Base-by-base conservation (phyloP, 2,329 filamentous ascomycete genomes). In the Epichloe coenophiala region DNA sequence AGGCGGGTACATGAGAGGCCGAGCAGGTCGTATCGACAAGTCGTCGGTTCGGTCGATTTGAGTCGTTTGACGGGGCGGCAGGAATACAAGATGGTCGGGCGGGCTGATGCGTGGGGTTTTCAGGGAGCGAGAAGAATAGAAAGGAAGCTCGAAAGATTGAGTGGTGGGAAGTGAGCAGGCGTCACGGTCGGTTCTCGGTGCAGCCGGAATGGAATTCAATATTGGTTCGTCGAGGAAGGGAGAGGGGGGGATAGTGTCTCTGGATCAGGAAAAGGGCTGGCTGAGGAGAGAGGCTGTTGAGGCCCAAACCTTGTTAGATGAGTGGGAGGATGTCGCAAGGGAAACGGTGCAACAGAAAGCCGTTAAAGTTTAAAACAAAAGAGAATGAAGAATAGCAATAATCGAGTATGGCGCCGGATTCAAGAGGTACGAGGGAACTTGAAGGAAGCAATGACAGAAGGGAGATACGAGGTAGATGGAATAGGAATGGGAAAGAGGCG, bases 1-100 rank as follows among this genome's bases (percentile, higher is more conserved):
- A 19, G 36, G 42, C 51, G 41, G 41, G 40, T 40, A 53, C 57
- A 58, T 57, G 56, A 52, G 54, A 49, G 38, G 23, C 49, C 21
- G 46, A 19, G 38, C 41, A 19, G 36, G 31, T 13, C 27, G 35
- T 36, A 43, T 47, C 23, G 38, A 21, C 36, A 27, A 43, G 39
- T 27, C 27, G 19, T 27, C 17, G 19, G n/a, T 48, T 9, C 11
- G 36, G 4, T 44, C 2, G 17, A 31, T 31, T 31, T n/a, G n/a
- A n/a, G n/a, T n/a, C n/a, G n/a, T n/a, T n/a, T 31, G 27, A 21
- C 38, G 13, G 15, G 15, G 5, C 5, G 9, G 27, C 38, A 11
- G 35, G 23, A 23, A 17, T 49, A 38, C 11, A 42, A 17, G 38
- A 42, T 19, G 35, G 23, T 27, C 45, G 23, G 17, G 27, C 27